These are phyloP conservation scores for Schizophyllum amplum DNA, from an alignment of 1,284 basidiomycete species.

Conservation along the genomic window DNA sequence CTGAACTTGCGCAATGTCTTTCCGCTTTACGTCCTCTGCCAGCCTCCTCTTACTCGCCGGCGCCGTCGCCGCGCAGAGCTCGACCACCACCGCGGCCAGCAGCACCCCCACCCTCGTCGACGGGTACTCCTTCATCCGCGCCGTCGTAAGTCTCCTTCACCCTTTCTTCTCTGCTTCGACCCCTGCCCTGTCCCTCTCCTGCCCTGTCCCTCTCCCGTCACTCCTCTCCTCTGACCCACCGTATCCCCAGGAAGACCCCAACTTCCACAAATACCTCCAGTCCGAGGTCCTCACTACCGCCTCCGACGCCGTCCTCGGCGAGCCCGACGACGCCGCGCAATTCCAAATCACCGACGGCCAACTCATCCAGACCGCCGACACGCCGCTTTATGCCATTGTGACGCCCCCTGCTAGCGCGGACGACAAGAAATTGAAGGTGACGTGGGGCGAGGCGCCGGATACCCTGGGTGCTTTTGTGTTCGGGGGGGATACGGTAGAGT, in stretches of 20 bases:
- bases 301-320: conserved; percentile 43
- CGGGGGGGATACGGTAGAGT: conserved; percentile 47
- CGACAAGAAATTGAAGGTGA: conserved; percentile 40
- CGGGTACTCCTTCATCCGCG: conserved; percentile 52
- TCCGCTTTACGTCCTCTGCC: not conserved
- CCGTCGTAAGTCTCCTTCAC: conserved; percentile 35
- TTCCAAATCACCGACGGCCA: conserved; percentile 49
- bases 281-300: conserved; percentile 37
- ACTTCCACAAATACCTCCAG: conserved; percentile 60
- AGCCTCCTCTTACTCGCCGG: conserved; percentile 11
- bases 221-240: not conserved
- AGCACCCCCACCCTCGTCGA: conserved; percentile 38
- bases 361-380: conserved; percentile 39
- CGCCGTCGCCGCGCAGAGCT: conserved; percentile 20
- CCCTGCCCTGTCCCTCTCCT: too few species aligned
- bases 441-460: conserved; percentile 39
- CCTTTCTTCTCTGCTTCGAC: too few species aligned
- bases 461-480: conserved; percentile 44
- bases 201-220: too few species aligned
- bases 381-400: conserved; percentile 40
- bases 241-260: conserved; percentile 39
- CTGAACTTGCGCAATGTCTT: conserved; percentile 12
- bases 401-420: conserved; percentile 37
- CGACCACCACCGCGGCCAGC: conserved; percentile 27
- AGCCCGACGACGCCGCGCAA: conserved; percentile 40